phyloP scores from a whole-genome alignment of 768 basidiomycete species.

The Candolleomyces eurysporus region DNA sequence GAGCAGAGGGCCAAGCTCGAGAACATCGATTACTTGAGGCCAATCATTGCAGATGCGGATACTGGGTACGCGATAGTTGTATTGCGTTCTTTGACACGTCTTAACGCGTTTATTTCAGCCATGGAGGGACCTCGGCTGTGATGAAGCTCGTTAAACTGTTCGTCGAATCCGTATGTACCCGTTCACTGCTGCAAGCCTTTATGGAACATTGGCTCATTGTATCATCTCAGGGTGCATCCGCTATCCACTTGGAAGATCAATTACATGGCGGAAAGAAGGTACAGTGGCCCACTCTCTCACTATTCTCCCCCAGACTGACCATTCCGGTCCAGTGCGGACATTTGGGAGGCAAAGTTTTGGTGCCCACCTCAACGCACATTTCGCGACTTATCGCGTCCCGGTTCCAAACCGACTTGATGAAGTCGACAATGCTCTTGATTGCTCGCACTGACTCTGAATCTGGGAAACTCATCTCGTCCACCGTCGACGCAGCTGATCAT shows the following conservation, averaged over 20 bases:
- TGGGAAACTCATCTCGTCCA: conserved; percentile 79
- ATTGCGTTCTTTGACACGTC: conserved; percentile 3
- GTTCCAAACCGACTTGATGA: conserved; percentile 89
- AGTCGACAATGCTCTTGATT: conserved; percentile 84
- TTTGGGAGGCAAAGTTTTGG: conserved; percentile 88
- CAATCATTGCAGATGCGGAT: conserved; percentile 93
- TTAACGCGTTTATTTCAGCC: conserved; percentile 43
- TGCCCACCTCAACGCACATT: conserved; percentile 84
- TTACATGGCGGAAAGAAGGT: conserved; percentile 93
- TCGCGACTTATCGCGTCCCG: conserved; percentile 82
- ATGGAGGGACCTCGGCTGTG: conserved; percentile 89
- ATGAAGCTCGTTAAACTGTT: conserved; percentile 95
- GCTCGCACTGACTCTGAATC: conserved; percentile 93
- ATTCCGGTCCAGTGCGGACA: conserved; percentile 64
- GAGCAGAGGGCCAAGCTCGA: conserved; percentile 69
- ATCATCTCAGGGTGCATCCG: conserved; percentile 72
- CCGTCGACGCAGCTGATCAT: conserved; percentile 80
- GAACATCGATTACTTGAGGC: conserved; percentile 84
- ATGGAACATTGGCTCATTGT: conserved; percentile 1
- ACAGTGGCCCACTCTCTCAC: background rate
- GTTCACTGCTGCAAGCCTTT: background rate
- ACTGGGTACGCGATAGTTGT: conserved; percentile 62
- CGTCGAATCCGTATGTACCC: conserved; percentile 72
- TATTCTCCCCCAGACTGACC: conserved; percentile 1
- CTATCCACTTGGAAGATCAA: conserved; percentile 92